phyloP scores from a whole-genome alignment of 108 stramenopile genomes.

The Fistulifera pelliculosa region DNA sequence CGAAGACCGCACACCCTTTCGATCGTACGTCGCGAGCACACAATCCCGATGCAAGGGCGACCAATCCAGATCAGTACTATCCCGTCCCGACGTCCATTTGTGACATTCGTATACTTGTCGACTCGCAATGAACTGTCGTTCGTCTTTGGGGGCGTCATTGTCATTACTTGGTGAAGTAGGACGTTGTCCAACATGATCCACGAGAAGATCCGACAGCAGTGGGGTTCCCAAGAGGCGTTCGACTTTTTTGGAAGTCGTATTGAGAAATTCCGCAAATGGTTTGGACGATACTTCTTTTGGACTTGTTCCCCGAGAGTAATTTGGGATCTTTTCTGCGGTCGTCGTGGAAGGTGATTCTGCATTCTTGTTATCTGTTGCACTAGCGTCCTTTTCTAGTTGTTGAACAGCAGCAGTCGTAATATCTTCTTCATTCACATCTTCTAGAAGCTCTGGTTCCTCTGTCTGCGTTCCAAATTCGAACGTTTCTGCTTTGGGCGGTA shows the following conservation, averaged over 20 bases:
- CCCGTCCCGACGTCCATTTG: constrained; percentile 56
- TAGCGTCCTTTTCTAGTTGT: no score
- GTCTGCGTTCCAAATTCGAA: constrained; percentile 79
- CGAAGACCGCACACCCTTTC: constrained; percentile 25
- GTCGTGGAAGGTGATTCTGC: no score
- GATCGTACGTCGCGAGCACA: constrained; percentile 64
- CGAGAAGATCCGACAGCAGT: constrained; percentile 49
- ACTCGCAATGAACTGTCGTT: constrained; percentile 43
- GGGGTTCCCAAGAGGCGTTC: constrained; percentile 62
- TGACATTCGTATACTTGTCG: constrained; percentile 56
- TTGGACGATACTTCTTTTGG: constrained; percentile 39
- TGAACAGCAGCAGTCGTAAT: no score
- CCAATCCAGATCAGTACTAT: constrained; percentile 80
- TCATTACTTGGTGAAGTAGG: neutral
- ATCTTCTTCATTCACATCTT: constrained; percentile 35
- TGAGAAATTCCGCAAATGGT: constrained; percentile 62
- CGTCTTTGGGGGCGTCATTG: constrained; percentile 30
- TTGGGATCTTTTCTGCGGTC: constrained; percentile 22
- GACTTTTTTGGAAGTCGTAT: constrained; percentile 73
- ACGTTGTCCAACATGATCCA: constrained; percentile 50
- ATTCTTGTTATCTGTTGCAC: constrained; percentile 3
- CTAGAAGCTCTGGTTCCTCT: constrained; percentile 54
- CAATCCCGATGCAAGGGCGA: constrained; percentile 75
- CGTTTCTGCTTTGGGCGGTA: constrained; percentile 38
- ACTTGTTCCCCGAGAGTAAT: constrained; percentile 52